Percentiles rank a stretch among this genome's conserved stretches.
These are phyloP conservation scores for Macrolepiota dolichaula DNA, from an alignment of 768 basidiomycete genomes.

Conservation along the genomic window DNA sequence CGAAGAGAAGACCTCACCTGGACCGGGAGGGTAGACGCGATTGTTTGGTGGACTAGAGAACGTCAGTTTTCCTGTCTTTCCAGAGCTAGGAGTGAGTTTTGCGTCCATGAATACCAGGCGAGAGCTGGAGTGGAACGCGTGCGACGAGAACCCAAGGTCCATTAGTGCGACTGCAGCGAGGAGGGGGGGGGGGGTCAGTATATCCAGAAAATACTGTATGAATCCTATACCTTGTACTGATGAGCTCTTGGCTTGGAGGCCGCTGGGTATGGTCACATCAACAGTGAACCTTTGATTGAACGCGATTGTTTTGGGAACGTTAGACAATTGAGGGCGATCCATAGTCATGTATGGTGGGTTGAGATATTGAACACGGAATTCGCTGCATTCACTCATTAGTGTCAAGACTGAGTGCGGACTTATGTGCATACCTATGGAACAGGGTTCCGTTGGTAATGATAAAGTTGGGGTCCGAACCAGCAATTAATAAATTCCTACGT, in stretches of 20 bases:
- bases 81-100: conserved; percentile 23
- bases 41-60: conserved; percentile 32
- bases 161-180: conserved; percentile 30
- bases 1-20: conserved; percentile 20
- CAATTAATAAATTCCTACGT: conserved; percentile 26
- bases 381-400: conserved; percentile 15
- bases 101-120: conserved; percentile 34
- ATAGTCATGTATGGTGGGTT: conserved; percentile 40
- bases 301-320: conserved; percentile 32
- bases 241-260: conserved; percentile 18
- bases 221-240: no score
- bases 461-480: conserved; percentile 48
- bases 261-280: conserved; percentile 26
- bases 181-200: no score
- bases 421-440: conserved; percentile 19
- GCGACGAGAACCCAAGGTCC: conserved; percentile 41
- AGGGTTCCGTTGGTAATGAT: conserved; percentile 23
- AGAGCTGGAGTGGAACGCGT: conserved; percentile 37
- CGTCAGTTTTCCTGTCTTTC: conserved; percentile 23
- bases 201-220: not conserved
- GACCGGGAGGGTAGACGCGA: conserved; percentile 38
- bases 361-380: conserved; percentile 41
- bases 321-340: conserved; percentile 28
- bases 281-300: conserved; percentile 34
- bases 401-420: not conserved